phyloP scores from a whole-genome alignment of 352 stramenopile genomes.

The Pythium utonaiense region DNA sequence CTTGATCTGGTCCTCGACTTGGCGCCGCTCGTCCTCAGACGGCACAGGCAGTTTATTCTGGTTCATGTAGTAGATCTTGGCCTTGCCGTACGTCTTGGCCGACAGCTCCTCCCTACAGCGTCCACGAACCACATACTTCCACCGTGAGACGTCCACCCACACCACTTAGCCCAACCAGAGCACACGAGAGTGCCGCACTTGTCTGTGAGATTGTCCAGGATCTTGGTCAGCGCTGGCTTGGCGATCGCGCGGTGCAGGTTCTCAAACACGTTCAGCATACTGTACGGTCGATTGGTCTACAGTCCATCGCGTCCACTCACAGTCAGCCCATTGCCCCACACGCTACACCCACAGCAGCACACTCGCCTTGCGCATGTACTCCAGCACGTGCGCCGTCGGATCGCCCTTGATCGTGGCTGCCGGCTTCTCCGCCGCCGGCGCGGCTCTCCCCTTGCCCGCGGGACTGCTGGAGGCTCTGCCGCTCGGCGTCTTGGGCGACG shows the following conservation, averaged over 20 bases:
- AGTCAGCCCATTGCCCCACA: background rate
- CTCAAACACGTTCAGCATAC: slow-evolving; percentile 82
- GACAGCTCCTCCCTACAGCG: slow-evolving; percentile 38
- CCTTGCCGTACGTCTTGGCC: slow-evolving; percentile 78
- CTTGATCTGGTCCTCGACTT: slow-evolving; percentile 57
- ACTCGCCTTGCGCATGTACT: slow-evolving; percentile 70
- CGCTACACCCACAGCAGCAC: background rate
- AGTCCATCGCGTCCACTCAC: slow-evolving; percentile 1
- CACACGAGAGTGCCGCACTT: slow-evolving; percentile 21
- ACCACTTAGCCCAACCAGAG: too few relatives aligned
- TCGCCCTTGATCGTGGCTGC: slow-evolving; percentile 33
- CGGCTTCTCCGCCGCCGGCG: slow-evolving; percentile 10
- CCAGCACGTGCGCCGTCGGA: slow-evolving; percentile 46
- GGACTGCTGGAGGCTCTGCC: background rate
- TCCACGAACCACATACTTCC: too few relatives aligned
- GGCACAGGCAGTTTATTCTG: slow-evolving; percentile 61
- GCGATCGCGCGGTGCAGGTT: slow-evolving; percentile 75
- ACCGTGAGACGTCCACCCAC: too few relatives aligned
- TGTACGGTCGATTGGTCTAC: slow-evolving; percentile 80
- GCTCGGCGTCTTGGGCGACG: too few relatives aligned
- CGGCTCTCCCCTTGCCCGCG: background rate
- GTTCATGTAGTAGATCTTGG: slow-evolving; percentile 84
- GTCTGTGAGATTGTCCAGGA: slow-evolving; percentile 64
- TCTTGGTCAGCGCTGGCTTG: slow-evolving; percentile 70
- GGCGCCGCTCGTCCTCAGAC: slow-evolving; percentile 36